A percentile compares a stretch with the other conserved stretches of the same genome.
phyloP scores from a whole-genome alignment of 306 rosid genomes.

The Oemleria cerasiformis region DNA sequence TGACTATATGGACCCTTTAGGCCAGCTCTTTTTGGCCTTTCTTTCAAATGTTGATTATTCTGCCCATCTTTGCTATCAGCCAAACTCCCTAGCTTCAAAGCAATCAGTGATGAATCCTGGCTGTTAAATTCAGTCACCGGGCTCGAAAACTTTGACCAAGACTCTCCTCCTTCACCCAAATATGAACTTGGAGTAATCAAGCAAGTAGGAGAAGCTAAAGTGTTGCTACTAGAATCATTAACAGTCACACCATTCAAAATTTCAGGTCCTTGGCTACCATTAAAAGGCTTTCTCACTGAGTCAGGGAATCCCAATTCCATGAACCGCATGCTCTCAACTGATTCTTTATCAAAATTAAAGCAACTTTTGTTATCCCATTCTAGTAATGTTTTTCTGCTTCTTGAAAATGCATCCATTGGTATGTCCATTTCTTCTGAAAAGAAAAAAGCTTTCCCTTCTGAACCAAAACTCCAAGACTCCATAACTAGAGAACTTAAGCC shows the following conservation, averaged over 20 bases:
- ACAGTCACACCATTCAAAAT: slow-evolving; percentile 43
- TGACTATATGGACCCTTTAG: slow-evolving; percentile 36
- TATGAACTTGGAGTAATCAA: slow-evolving; percentile 51
- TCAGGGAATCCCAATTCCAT: slow-evolving; percentile 57
- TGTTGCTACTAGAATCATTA: slow-evolving; percentile 36
- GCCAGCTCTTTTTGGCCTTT: slow-evolving; percentile 49
- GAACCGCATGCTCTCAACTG: slow-evolving; percentile 44
- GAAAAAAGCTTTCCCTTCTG: slow-evolving; percentile 57
- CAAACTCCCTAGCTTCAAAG: slow-evolving; percentile 66
- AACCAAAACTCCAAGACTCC: slow-evolving; percentile 69
- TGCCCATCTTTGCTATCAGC: slow-evolving; percentile 38
- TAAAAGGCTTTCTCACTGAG: slow-evolving; percentile 38
- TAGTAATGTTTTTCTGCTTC: slow-evolving; percentile 38
- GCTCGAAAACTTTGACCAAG: slow-evolving; percentile 43
- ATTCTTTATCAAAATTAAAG: slow-evolving; percentile 42
- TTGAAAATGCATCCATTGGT: slow-evolving; percentile 52
- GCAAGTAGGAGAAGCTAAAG: slow-evolving; percentile 46
- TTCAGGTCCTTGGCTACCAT: slow-evolving; percentile 36
- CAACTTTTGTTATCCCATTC: slow-evolving; percentile 56
- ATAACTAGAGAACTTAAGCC: slow-evolving; percentile 35
- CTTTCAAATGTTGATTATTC: slow-evolving; percentile 26
- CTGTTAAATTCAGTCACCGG: slow-evolving; percentile 36
- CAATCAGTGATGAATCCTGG: slow-evolving; percentile 50
- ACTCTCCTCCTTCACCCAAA: slow-evolving; percentile 51
- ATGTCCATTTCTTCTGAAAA: slow-evolving; percentile 59